These are phyloP conservation scores for Claviceps humidiphila DNA, from an alignment of 2,329 filamentous ascomycete genomes.

Conservation along the genomic window DNA sequence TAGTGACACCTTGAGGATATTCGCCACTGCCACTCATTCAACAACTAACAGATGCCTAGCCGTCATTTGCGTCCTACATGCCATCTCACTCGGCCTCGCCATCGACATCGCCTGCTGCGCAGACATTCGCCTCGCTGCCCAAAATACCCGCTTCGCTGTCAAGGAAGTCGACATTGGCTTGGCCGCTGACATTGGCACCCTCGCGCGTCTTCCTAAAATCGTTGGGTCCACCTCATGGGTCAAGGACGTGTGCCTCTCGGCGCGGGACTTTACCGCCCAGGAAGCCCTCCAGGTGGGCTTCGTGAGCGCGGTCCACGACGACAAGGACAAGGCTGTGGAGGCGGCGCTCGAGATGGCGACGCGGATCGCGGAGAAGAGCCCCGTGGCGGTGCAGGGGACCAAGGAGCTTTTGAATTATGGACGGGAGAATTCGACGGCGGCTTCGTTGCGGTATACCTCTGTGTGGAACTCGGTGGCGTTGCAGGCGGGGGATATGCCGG, in stretches of 20 bases:
- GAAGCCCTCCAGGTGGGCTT: slow-evolving; percentile 61
- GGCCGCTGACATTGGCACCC: slow-evolving; percentile 66
- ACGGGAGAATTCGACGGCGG: slow-evolving; percentile 62
- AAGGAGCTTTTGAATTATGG: slow-evolving; percentile 79
- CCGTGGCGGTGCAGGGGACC: slow-evolving; percentile 74
- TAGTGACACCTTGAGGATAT: too few relatives aligned
- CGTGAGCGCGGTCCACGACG: slow-evolving; percentile 50
- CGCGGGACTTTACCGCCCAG: slow-evolving; percentile 52
- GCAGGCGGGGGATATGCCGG: slow-evolving; percentile 65
- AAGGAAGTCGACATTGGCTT: slow-evolving; percentile 77
- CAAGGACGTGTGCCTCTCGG: slow-evolving; percentile 64
- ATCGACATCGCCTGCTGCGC: slow-evolving; percentile 60
- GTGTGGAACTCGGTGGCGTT: slow-evolving; percentile 79
- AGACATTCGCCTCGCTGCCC: slow-evolving; percentile 55
- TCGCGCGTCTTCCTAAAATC: slow-evolving; percentile 59
- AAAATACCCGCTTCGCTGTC: slow-evolving; percentile 50
- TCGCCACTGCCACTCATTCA: neutral
- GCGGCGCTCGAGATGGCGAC: slow-evolving; percentile 50
- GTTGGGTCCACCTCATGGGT: slow-evolving; percentile 63
- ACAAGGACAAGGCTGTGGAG: slow-evolving; percentile 49
- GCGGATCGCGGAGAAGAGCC: slow-evolving; percentile 66
- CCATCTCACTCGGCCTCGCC: slow-evolving; percentile 62
- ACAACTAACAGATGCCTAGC: slow-evolving; percentile 28
- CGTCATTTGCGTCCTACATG: slow-evolving; percentile 72
- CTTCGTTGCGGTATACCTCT: slow-evolving; percentile 70